Percentiles rank a stretch among this genome's conserved stretches.
Conservation (phyloP, 192 early-diverging fungal genomes). For the Chytriomyces confervae region DNA sequence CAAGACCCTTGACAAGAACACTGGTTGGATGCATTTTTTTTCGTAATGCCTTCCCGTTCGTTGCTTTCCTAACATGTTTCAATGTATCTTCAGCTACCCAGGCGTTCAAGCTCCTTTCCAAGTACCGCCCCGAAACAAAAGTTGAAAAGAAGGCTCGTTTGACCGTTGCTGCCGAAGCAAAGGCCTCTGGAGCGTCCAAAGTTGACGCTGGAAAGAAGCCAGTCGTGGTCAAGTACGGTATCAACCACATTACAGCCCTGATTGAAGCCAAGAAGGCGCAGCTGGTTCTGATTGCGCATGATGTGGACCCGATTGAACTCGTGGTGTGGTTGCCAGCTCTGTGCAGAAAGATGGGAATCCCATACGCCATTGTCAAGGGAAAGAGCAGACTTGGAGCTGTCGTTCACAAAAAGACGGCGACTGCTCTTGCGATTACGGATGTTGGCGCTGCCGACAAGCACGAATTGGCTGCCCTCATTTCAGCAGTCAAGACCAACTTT, state of each 20-base stretch:
- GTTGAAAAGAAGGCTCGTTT: slow-evolving; percentile 96
- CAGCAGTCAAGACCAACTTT: slow-evolving; percentile 93
- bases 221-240: slow-evolving; percentile 96
- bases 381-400: slow-evolving; percentile 98
- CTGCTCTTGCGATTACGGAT: slow-evolving; percentile 93
- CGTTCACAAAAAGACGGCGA: slow-evolving; percentile 99
- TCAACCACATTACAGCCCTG: slow-evolving; percentile 99
- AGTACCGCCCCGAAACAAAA: slow-evolving; percentile 99
- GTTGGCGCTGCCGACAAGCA: slow-evolving; percentile 95
- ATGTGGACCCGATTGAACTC: slow-evolving; percentile 99
- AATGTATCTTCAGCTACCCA: slow-evolving; percentile 68
- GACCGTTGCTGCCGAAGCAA: slow-evolving; percentile 81
- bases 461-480: slow-evolving; percentile 83
- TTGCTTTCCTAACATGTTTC: too few relatives aligned
- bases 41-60: too few relatives aligned
- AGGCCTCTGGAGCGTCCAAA: slow-evolving; percentile 84
- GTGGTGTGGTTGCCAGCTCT: slow-evolving; percentile 99
- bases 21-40: slow-evolving; percentile 28
- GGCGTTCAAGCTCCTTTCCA: slow-evolving; percentile 97
- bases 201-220: slow-evolving; percentile 91
- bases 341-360: slow-evolving; percentile 99
- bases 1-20: slow-evolving; percentile 97
- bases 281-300: slow-evolving; percentile 98
- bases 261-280: slow-evolving; percentile 99
- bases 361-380: slow-evolving; percentile 99